Conservation (phyloP, 208 protist species). For the Trypanosoma melophagium region DNA sequence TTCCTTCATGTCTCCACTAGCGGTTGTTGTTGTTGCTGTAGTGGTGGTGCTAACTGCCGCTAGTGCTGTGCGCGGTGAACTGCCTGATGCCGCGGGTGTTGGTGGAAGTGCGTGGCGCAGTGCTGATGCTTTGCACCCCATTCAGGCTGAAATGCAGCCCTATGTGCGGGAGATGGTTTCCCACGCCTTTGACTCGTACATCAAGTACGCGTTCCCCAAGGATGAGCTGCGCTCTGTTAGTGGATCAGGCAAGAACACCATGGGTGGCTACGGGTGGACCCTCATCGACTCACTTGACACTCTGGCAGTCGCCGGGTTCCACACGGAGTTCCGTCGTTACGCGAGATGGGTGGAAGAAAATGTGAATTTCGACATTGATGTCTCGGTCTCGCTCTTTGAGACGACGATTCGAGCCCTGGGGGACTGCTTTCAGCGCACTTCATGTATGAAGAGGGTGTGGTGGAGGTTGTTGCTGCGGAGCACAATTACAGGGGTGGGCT, state of each 20-base stretch:
- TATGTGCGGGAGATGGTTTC: constrained; percentile 84
- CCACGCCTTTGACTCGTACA: constrained; percentile 84
- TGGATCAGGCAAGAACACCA: constrained; percentile 44
- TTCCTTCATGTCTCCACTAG: too few relatives aligned
- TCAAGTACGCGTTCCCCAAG: constrained; percentile 85
- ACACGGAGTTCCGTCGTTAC: constrained; percentile 40
- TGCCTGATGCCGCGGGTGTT: not conserved
- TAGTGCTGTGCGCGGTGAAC: not conserved
- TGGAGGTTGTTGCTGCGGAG: constrained; percentile 33
- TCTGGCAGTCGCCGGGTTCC: constrained; percentile 40
- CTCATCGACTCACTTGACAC: constrained; percentile 86
- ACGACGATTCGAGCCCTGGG: constrained; percentile 84
- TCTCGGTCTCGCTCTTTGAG: constrained; percentile 80
- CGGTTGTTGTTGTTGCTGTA: too few relatives aligned
- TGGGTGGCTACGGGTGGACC: constrained; percentile 64
- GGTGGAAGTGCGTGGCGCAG: constrained; percentile 11
- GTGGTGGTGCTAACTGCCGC: too few relatives aligned
- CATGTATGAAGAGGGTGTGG: constrained; percentile 58
- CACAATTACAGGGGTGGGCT: constrained; percentile 59
- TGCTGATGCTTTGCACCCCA: constrained; percentile 28
- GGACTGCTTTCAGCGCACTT: constrained; percentile 76
- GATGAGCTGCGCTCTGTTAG: constrained; percentile 81
- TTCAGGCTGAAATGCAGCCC: constrained; percentile 43
- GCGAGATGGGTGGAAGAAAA: constrained; percentile 59
- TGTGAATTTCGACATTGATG: constrained; percentile 64